A percentile compares a stretch with the other conserved stretches of the same genome.
Conservation (phyloP, 2,329 filamentous ascomycete species). For the Cytospora mali region DNA sequence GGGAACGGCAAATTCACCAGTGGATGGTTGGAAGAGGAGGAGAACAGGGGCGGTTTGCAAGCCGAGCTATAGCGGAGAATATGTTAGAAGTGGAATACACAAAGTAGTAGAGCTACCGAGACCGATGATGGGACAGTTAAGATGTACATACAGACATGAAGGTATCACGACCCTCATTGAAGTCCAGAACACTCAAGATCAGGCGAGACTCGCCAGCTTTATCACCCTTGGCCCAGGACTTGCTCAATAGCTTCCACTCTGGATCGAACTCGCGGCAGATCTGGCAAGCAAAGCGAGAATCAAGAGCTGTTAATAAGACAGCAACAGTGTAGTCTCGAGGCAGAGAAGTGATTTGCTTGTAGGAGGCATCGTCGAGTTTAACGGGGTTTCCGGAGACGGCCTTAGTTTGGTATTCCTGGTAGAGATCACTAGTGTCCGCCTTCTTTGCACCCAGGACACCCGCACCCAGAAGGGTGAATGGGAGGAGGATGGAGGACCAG, state of each 20-base stretch:
- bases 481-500: constrained; percentile 64
- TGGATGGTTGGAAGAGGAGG: constrained; percentile 82
- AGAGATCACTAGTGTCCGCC: constrained; percentile 60
- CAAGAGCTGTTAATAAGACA: constrained; percentile 84
- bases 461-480: constrained; percentile 63
- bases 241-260: constrained; percentile 86
- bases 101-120: not conserved
- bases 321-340: constrained; percentile 84
- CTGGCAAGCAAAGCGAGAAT: constrained; percentile 79
- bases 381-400: constrained; percentile 67
- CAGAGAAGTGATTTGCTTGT: constrained; percentile 71
- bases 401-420: constrained; percentile 70
- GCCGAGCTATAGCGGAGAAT: constrained; percentile 63
- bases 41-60: constrained; percentile 94
- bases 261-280: constrained; percentile 90
- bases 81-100: constrained; percentile 3
- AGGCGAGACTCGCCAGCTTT: constrained; percentile 72
- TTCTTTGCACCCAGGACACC: constrained; percentile 62
- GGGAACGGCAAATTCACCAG: constrained; percentile 74
- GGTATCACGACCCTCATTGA: constrained; percentile 76
- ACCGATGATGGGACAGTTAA: not conserved
- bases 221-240: constrained; percentile 86
- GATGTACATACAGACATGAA: constrained; percentile 77
- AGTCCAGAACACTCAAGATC: constrained; percentile 85
- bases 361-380: constrained; percentile 76